Evolutionary conservation across 106 monocot species (phyloP), one percentile per base, ranked within the genome.

Genomic region (Triglochin maritima): DNA sequence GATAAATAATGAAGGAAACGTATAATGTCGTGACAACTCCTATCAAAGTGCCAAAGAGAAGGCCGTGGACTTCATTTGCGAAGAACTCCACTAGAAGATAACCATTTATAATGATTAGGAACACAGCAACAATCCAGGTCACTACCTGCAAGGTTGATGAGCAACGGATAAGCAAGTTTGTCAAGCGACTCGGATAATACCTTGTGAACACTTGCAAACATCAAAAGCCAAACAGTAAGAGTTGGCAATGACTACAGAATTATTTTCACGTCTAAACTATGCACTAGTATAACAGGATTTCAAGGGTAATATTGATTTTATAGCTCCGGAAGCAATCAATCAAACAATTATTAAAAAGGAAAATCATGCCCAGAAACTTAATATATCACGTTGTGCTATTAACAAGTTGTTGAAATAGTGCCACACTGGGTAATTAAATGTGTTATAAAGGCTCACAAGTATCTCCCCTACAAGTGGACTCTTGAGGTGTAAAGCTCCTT

Each of bases 61-160:
- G n/a, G 7, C 85, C 89, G 9, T 56, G 67, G 15, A 82, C 56
- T 76, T 75, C 77, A 41, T 71, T 56, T n/a, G 82, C 73, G 78
- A 82, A 79, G 63, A 85, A 85, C 58, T 89, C 82, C n/a, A 89
- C 13, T 44, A 89, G 64, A 60, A 89, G 73, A 63, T 80, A 85
- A 14, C 75, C 85, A 56, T 89, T 89, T 69, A 89, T 89, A 66
- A 77, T 70, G 12, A 89, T 82, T 41, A 82, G 69, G 29, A 85
- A 63, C 4, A 70, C 66, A 4, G 82, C 82, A 6, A 89, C 76
- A 17, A 72, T 67, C 84, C 89, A 89, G 17, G 89, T 82, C 51
- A 82, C 9, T 7, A 74, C 61, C 88, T 88, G 67, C 69, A 68
- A 17, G 43, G 5, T 46, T 41, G 51, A 66, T 7, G 17, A 59